These are phyloP conservation scores for Babesia divergens DNA, from an alignment of 169 alveolate genomes.

Conservation along the genomic window DNA sequence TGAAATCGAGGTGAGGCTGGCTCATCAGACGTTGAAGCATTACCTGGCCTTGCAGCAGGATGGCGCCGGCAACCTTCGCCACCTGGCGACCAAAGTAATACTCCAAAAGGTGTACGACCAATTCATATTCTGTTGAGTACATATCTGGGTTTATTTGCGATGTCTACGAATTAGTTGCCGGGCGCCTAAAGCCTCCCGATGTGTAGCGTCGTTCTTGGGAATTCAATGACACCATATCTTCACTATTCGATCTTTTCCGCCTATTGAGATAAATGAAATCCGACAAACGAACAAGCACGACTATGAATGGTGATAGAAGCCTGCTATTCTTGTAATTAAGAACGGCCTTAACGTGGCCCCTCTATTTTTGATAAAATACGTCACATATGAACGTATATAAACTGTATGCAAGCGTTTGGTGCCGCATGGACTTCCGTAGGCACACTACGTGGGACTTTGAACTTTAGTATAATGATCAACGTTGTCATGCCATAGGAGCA, in stretches of 20 bases:
- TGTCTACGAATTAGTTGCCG: background rate
- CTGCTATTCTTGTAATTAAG: too few relatives aligned
- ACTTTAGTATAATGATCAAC: too few relatives aligned
- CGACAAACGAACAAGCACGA: too few relatives aligned
- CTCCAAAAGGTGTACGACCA: slow-evolving; percentile 48
- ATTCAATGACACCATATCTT: slow-evolving; percentile 63
- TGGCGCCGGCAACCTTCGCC: slow-evolving; percentile 51
- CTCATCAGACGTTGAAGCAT: slow-evolving; percentile 31
- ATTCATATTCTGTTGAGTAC: slow-evolving; percentile 56
- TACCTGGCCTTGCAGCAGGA: slow-evolving; percentile 57
- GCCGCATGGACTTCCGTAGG: too few relatives aligned
- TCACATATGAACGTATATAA: too few relatives aligned
- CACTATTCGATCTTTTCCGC: slow-evolving; percentile 63
- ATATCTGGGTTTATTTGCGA: background rate
- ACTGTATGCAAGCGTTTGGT: too few relatives aligned
- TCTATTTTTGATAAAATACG: too few relatives aligned
- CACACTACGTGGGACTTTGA: too few relatives aligned
- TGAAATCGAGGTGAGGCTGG: slow-evolving; percentile 32
- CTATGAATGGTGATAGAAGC: too few relatives aligned
- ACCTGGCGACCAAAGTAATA: slow-evolving; percentile 47
- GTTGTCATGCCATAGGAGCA: too few relatives aligned
- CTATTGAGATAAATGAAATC: slow-evolving; percentile 10
- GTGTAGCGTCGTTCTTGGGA: background rate
- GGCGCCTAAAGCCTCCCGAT: background rate
- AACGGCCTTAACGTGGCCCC: too few relatives aligned